Base-by-base conservation (phyloP, 352 stramenopile species). In the Phytophthora palmivora region DNA sequence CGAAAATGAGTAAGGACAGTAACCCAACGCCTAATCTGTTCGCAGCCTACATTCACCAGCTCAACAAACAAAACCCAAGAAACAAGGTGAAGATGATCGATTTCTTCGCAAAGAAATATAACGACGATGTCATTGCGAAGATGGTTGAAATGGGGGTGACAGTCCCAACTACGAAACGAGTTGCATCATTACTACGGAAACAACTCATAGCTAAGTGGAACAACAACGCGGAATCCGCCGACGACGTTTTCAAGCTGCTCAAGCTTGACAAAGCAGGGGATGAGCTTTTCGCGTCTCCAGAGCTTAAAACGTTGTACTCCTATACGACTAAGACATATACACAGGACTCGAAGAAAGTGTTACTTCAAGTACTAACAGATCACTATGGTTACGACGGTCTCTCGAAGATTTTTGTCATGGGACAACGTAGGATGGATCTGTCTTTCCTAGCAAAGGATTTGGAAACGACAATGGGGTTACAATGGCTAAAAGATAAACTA, bases 31-130 rank as follows among this genome's bases (percentile, higher is more conserved):
- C 39, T 28, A 10, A 58, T 8, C 11, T 21, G 15, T 63, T 45
- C 6, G 28, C 33, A 18, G 14, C n/a, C n/a, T 36, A 41, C 16
- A 30, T 46, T 28, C n/a, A 58, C 12, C 26, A n/a, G 2, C 48
- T 48, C 15, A 63, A 57, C 55, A 38, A 43, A 28, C 41, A 45
- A 43, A 44, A 44, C 26, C 26, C 34, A 14, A 21, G 2, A 2
- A n/a, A 51, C 4, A 45, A 38, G 39, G 18, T 50, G 45, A 16
- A 18, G 15, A 36, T 63, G 26, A 4, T 63, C 8, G 55, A 36
- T 8, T 30, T 50, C 26, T 56, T 63, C 21, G 30, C 12, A 3
- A 49, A 63, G 19, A 36, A 12, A 3, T 63, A 63, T 19, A 36
- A 28, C 14, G 42, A 63, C 15, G 28, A 55, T 1, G 45, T n/a